These are phyloP conservation scores for Zygosaccharomyces sapae DNA, from an alignment of 1,139 yeast species.

Conservation along the genomic window DNA sequence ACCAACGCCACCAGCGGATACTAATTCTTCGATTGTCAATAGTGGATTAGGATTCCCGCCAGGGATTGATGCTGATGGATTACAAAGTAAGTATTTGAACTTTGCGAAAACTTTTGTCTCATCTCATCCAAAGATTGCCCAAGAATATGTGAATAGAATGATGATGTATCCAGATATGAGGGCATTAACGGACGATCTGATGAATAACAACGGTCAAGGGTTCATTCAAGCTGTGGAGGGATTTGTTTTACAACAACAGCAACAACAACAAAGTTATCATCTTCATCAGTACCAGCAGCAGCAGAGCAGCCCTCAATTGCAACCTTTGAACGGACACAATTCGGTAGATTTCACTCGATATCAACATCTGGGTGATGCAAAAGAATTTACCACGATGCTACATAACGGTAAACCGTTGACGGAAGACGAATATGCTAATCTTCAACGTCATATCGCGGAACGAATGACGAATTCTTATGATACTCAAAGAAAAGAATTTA, in stretches of 20 bases:
- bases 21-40: neutral
- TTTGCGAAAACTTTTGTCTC: constrained; percentile 35
- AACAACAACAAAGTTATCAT: neutral
- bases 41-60: constrained; percentile 1
- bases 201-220: constrained; percentile 31
- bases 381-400: constrained; percentile 31
- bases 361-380: constrained; percentile 23
- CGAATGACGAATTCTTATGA: constrained; percentile 32
- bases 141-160: constrained; percentile 34
- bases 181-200: constrained; percentile 33
- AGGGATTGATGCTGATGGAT: constrained; percentile 18
- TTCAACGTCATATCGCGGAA: constrained; percentile 33
- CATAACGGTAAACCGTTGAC: constrained; percentile 33
- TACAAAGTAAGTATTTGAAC: constrained; percentile 26
- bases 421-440: constrained; percentile 30
- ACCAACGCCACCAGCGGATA: constrained; percentile 1
- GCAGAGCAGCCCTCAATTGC: constrained; percentile 1
- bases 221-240: constrained; percentile 34
- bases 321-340: constrained; percentile 1
- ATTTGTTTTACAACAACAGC: constrained; percentile 25
- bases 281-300: neutral
- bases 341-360: constrained; percentile 7
- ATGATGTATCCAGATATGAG: constrained; percentile 35
- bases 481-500: constrained; percentile 25
- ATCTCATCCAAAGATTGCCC: constrained; percentile 35